Evolutionary conservation across 306 rosid genomes (phyloP).

Genomic region (Dryas octopetala): DNA sequence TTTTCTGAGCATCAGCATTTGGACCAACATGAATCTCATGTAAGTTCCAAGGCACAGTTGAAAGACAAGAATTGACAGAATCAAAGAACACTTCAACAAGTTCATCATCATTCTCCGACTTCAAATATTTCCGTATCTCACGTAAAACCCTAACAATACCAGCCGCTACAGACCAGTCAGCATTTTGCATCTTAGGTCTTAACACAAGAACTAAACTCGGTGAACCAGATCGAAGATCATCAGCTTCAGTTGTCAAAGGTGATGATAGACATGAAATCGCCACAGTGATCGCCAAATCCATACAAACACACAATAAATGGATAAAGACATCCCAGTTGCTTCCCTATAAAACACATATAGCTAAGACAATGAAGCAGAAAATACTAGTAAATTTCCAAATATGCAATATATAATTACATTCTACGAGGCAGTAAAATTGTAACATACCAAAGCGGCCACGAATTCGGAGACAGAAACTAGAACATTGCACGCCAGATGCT

Average conservation of each 20-base stretch:
- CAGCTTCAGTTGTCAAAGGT: conserved; percentile 27
- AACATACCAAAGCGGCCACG: conserved; percentile 30
- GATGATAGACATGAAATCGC: conserved; percentile 24
- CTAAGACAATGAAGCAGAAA: conserved; percentile 1
- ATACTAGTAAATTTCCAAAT: not conserved
- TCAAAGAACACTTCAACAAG: conserved; percentile 48
- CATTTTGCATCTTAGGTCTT: conserved; percentile 40
- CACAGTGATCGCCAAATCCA: conserved; percentile 46
- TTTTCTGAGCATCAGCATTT: conserved; percentile 24
- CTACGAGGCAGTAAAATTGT: not conserved
- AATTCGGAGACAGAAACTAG: conserved; percentile 30
- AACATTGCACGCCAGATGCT: conserved; percentile 42
- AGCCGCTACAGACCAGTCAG: conserved; percentile 60
- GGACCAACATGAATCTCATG: conserved; percentile 33
- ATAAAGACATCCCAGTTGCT: conserved; percentile 38
- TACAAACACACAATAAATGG: conserved; percentile 40
- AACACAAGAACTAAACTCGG: conserved; percentile 30
- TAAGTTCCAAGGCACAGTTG: conserved; percentile 59
- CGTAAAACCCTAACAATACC: conserved; percentile 55
- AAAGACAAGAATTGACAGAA: conserved; percentile 53
- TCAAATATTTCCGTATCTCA: conserved; percentile 55
- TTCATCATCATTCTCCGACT: conserved; percentile 42
- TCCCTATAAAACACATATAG: conserved; percentile 33
- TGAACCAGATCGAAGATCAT: conserved; percentile 28
- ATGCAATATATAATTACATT: not conserved